A percentile compares a stretch with the other conserved stretches of the same genome.
These are phyloP conservation scores for Trichoderma endophyticum DNA, from an alignment of 2,329 filamentous ascomycete species.

Conservation along the genomic window DNA sequence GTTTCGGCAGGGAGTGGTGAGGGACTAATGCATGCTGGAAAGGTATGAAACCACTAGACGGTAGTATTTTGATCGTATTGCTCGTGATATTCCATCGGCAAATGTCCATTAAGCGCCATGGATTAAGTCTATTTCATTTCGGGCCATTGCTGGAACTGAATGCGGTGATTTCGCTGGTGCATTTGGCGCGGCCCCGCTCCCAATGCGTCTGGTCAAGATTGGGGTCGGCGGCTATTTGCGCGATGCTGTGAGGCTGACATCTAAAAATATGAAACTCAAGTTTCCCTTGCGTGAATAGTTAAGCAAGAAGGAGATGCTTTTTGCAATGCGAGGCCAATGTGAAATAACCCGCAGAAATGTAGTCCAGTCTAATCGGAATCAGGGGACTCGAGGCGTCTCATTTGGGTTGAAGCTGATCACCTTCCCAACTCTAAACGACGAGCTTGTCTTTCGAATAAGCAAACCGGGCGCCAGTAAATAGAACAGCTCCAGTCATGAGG, in stretches of 20 bases:
- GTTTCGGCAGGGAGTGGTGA: neutral
- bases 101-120: neutral
- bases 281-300: rapidly evolving
- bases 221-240: neutral
- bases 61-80: neutral
- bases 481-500: neutral
- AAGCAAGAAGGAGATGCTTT: neutral
- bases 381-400: neutral
- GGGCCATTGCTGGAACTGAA: neutral
- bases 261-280: neutral
- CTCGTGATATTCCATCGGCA: neutral
- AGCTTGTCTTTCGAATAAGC: neutral
- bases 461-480: neutral
- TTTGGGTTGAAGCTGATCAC: too few species aligned
- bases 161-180: neutral
- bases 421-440: neutral
- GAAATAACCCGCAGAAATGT: neutral
- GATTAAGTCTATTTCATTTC: neutral
- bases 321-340: neutral
- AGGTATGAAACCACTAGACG: neutral
- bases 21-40: neutral
- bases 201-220: neutral
- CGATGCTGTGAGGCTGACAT: neutral
- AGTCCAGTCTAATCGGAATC: neutral
- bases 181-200: neutral